A percentile compares a stretch with the other conserved stretches of the same genome.
Conservation (phyloP, 2,329 filamentous ascomycete genomes). For the Nemania sp. region DNA sequence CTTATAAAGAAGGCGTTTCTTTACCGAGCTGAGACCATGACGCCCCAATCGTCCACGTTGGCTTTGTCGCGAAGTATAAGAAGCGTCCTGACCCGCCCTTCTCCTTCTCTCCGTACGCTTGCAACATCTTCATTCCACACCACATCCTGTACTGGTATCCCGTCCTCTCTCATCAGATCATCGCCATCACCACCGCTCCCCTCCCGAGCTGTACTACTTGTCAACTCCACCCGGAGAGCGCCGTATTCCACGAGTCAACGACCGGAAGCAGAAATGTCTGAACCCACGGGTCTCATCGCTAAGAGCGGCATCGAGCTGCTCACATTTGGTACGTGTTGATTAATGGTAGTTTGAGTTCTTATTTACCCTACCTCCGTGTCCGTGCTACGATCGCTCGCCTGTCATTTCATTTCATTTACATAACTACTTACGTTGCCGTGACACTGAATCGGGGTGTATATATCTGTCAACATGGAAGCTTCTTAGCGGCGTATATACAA, state of each 20-base stretch:
- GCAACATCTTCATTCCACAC: not conserved
- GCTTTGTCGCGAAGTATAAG: conserved; percentile 33
- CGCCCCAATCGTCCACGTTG: conserved; percentile 17
- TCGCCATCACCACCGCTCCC: not conserved
- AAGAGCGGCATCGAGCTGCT: conserved; percentile 68
- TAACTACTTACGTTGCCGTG: too few relatives aligned
- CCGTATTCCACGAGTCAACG: conserved; percentile 25
- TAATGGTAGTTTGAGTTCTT: not conserved
- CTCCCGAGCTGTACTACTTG: not conserved
- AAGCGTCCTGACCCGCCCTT: conserved; percentile 20
- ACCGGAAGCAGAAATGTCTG: conserved; percentile 37
- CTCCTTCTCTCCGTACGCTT: conserved; percentile 13
- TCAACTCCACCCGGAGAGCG: conserved; percentile 8
- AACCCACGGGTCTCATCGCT: conserved; percentile 62
- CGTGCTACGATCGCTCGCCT: not conserved
- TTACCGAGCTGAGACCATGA: conserved; percentile 26
- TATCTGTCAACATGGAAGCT: too few relatives aligned
- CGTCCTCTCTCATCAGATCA: not conserved
- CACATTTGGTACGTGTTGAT: conserved; percentile 56
- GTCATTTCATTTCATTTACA: conserved; percentile 3
- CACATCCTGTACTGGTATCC: not conserved
- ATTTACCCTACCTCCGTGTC: too few relatives aligned
- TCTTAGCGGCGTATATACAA: not conserved
- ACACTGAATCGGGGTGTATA: too few relatives aligned
- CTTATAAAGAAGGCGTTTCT: conserved; percentile 16